Conservation (phyloP, 805 yeast genomes). For the Peterozyma toletana region DNA sequence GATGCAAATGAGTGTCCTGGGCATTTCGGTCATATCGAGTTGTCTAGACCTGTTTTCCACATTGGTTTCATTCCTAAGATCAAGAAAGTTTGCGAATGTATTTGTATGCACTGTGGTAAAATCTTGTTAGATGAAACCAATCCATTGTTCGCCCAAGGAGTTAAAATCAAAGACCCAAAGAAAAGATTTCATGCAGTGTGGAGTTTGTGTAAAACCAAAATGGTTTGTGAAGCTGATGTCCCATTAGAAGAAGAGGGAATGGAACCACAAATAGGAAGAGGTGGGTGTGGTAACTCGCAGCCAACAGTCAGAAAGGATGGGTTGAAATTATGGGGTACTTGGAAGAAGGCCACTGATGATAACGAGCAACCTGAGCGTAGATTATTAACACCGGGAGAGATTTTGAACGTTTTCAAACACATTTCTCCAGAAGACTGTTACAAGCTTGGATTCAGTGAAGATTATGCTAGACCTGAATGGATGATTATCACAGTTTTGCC, state of each 20-base stretch:
- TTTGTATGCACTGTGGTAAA: conserved; percentile 99
- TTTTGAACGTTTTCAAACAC: conserved; percentile 85
- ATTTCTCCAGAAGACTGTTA: conserved; percentile 78
- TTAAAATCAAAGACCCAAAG: conserved; percentile 87
- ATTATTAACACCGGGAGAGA: conserved; percentile 80
- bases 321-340: conserved; percentile 92
- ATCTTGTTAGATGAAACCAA: conserved; percentile 78
- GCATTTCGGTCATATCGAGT: conserved; percentile 97
- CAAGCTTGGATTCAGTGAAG: conserved; percentile 85
- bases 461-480: conserved; percentile 99
- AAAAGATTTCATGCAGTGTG: conserved; percentile 96
- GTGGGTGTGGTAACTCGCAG: conserved; percentile 97
- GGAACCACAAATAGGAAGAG: conserved; percentile 53
- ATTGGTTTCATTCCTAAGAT: conserved; percentile 92
- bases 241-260: conserved; percentile 53
- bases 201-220: conserved; percentile 84
- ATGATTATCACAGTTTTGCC: conserved; percentile 95
- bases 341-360: conserved; percentile 78
- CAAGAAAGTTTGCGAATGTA: conserved; percentile 92
- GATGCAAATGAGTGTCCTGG: conserved; percentile 99
- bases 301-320: conserved; percentile 97
- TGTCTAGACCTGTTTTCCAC: conserved; percentile 98
- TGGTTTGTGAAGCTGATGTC: conserved; percentile 88
- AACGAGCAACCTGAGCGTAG: conserved; percentile 93
- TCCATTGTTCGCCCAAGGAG: conserved; percentile 78